Evolutionary conservation across 2,329 filamentous ascomycete genomes (phyloP), one percentile per base, ranked within the genome.

Genomic region (Stemphylium beticola): DNA sequence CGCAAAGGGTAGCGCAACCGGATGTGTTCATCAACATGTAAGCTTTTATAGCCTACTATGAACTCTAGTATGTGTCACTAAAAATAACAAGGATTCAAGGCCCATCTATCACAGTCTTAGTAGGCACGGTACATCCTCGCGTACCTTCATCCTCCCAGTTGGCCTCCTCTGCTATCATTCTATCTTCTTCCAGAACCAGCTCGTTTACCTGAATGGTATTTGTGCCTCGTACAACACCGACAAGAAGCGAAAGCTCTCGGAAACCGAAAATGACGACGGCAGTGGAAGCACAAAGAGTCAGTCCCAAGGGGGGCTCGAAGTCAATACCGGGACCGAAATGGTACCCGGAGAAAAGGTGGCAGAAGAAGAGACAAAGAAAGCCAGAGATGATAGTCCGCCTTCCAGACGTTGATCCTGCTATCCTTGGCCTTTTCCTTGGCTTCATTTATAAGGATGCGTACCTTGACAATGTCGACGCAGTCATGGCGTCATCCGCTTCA

Each of bases 371-470:
- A n/a, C 8, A 2, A 7, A 14, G 4, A n/a, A n/a, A 44, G 11
- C 20, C 33, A 26, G 39, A 36, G 0, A 18, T 22, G 0, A 4
- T 47, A 0, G 52, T 66, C 18, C 40, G 20, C 3, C 39, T 65
- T 2, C 32, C 49, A 2, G 44, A 57, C 1, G 31, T 62, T 1
- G 57, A 65, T 8, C 58, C 56, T 3, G 9, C 4, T 1, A 57
- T 61, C 40, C 68, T 69, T 20, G 55, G 59, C 0, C 58, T 69
- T 4, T 68, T 68, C 39, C 49, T 69, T 1, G 52, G 47, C n/a
- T 68, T 55, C 58, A 57, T 66, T 0, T 69, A 66, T 44, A 57
- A 55, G 9, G 62, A 60, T n/a, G 12, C 8, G 17, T 68, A 65
- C n/a, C 57, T 60, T 9, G 15, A 39, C 3, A 41, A 24, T 11